Percentiles rank a stretch among this genome's conserved stretches.
Evolutionary conservation across 441 rosid genomes (phyloP).

Genomic region (Capsella rubella): DNA sequence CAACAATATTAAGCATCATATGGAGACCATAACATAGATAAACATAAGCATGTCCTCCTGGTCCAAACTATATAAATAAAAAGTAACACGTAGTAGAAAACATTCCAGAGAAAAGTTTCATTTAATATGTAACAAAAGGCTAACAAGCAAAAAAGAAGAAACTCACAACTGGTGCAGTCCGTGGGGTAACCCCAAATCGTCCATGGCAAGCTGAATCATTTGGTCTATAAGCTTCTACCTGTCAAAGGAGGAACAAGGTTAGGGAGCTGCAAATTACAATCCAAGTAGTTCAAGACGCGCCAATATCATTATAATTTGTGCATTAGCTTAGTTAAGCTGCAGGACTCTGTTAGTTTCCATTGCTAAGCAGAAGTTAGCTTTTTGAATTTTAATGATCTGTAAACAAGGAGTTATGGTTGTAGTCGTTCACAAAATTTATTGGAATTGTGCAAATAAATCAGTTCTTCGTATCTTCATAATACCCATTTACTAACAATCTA

Average conservation of each 20-base stretch:
- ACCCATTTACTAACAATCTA: neutral
- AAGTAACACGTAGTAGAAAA: neutral
- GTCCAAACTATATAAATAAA: slow-evolving; percentile 66
- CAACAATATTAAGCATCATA: slow-evolving; percentile 88
- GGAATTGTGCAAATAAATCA: neutral
- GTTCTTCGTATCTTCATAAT: neutral
- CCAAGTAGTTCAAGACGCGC: too few species aligned
- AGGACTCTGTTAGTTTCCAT: too few species aligned
- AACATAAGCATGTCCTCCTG: slow-evolving; percentile 93
- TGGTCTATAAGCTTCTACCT: slow-evolving; percentile 98
- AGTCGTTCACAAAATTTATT: too few species aligned
- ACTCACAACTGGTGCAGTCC: slow-evolving; percentile 87
- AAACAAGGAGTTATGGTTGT: too few species aligned
- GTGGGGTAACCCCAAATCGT: slow-evolving; percentile 76
- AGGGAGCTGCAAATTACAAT: too few species aligned
- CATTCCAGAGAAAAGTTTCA: slow-evolving; percentile 10
- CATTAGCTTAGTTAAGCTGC: too few species aligned
- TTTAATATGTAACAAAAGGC: neutral
- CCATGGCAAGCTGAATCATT: slow-evolving; percentile 96
- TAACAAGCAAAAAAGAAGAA: slow-evolving; percentile 20
- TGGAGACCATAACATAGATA: slow-evolving; percentile 93
- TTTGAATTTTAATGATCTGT: too few species aligned
- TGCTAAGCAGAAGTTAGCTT: too few species aligned
- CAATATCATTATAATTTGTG: too few species aligned
- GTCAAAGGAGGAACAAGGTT: slow-evolving; percentile 21